Percentiles rank a stretch among this genome's conserved stretches.
These are phyloP conservation scores for Lecanicillium sp. DNA, from an alignment of 2,329 filamentous ascomycete species.

Conservation along the genomic window DNA sequence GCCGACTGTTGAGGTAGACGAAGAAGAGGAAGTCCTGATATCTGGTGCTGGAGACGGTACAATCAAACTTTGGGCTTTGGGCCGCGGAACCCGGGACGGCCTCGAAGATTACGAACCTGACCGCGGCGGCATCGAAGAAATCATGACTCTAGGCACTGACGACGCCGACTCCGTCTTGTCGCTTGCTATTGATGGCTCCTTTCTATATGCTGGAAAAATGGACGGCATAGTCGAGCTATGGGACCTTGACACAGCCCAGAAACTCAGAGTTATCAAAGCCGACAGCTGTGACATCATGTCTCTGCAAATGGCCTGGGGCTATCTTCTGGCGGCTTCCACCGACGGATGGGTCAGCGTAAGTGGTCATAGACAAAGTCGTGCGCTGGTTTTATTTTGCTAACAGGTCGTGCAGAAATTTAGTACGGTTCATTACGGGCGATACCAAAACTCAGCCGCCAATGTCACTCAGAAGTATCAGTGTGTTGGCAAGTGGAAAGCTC, in stretches of 20 bases:
- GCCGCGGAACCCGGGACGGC: slow-evolving; percentile 11
- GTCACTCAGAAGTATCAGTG: slow-evolving; percentile 78
- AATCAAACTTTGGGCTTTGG: slow-evolving; percentile 85
- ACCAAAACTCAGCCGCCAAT: slow-evolving; percentile 38
- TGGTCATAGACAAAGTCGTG: slow-evolving; percentile 6
- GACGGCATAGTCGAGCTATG: slow-evolving; percentile 88
- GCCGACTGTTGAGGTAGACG: slow-evolving; percentile 55
- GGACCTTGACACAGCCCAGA: slow-evolving; percentile 91
- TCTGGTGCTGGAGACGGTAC: slow-evolving; percentile 90
- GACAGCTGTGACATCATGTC: slow-evolving; percentile 79
- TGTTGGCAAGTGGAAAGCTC: slow-evolving; percentile 70
- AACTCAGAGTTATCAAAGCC: slow-evolving; percentile 76
- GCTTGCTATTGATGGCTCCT: slow-evolving; percentile 78
- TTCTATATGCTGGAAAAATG: slow-evolving; percentile 84
- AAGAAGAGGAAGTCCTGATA: slow-evolving; percentile 72
- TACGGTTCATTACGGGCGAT: slow-evolving; percentile 55
- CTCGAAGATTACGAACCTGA: slow-evolving; percentile 31
- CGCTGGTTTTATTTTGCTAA: not conserved
- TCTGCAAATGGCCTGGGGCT: slow-evolving; percentile 75
- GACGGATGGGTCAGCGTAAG: slow-evolving; percentile 76
- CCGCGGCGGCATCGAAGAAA: slow-evolving; percentile 56
- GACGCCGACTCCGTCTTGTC: slow-evolving; percentile 63
- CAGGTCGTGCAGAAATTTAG: slow-evolving; percentile 47
- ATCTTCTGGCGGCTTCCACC: slow-evolving; percentile 82
- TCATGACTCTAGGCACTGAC: slow-evolving; percentile 56